These are phyloP conservation scores for Daldinia grandis DNA, from an alignment of 495 filamentous ascomycete species.

Conservation along the genomic window DNA sequence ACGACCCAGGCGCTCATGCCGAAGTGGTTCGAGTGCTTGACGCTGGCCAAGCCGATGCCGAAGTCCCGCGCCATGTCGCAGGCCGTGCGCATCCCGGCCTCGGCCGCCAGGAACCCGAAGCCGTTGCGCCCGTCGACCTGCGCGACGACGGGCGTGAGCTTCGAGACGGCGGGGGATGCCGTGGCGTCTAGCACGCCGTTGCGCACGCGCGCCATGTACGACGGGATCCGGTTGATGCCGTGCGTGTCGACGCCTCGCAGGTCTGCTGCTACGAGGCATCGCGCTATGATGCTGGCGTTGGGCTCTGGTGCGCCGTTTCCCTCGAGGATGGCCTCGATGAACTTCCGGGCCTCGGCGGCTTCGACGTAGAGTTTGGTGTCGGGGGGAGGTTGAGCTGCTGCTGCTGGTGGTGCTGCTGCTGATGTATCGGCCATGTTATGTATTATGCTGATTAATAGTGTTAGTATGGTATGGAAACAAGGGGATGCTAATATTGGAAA, in stretches of 20 bases:
- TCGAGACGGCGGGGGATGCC: conserved; percentile 62
- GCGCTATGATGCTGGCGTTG: conserved; percentile 67
- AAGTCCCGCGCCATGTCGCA: conserved; percentile 69
- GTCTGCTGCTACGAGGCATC: conserved; percentile 73
- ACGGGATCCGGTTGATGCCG: conserved; percentile 77
- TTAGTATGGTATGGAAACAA: background rate
- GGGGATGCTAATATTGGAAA: background rate
- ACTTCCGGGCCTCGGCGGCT: conserved; percentile 26
- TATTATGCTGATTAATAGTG: background rate
- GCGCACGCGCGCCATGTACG: conserved; percentile 76
- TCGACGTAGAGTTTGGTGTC: conserved; percentile 29
- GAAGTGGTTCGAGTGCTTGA: conserved; percentile 82
- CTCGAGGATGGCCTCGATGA: conserved; percentile 32
- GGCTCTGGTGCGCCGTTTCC: conserved; percentile 63
- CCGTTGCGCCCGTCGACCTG: conserved; percentile 73
- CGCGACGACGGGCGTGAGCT: conserved; percentile 73
- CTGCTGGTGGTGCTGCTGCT: no score
- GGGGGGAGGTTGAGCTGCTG: conserved; percentile 14
- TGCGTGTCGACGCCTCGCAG: conserved; percentile 82
- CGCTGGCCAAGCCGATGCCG: conserved; percentile 76
- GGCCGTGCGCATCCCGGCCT: conserved; percentile 68
- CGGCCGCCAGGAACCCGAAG: conserved; percentile 76
- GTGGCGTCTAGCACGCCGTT: conserved; percentile 67
- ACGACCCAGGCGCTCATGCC: conserved; percentile 84
- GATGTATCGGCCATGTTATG: conserved; percentile 37